Percentiles rank a stretch among this genome's conserved stretches.
Evolutionary conservation across 345 rosid genomes (phyloP).

Genomic region (Arabis alpina): DNA sequence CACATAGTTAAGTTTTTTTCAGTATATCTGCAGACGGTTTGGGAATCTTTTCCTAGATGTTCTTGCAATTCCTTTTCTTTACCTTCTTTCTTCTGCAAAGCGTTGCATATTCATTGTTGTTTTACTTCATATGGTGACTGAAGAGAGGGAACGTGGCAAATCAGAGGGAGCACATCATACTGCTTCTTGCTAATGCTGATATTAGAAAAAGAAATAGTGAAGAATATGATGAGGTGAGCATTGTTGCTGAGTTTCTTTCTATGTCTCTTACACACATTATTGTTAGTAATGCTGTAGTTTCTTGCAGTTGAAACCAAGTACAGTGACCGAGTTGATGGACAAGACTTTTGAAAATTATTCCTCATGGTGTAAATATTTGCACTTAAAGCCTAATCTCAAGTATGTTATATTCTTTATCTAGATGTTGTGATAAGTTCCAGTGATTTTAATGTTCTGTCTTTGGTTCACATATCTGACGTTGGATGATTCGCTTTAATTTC

Average conservation of each 20-base stretch:
- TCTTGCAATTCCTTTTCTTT: constrained; percentile 15
- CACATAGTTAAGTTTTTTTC: too few relatives aligned
- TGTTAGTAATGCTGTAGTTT: constrained; percentile 42
- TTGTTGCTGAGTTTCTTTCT: background rate
- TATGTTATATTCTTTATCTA: too few relatives aligned
- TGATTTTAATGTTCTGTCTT: constrained; percentile 29
- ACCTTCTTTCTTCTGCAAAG: constrained; percentile 9
- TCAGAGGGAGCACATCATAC: constrained; percentile 93
- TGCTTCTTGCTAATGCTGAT: constrained; percentile 89
- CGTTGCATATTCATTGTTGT: constrained; percentile 4
- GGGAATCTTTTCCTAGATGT: too few relatives aligned
- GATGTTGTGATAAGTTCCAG: too few relatives aligned
- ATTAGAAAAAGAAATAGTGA: constrained; percentile 54
- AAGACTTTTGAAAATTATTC: constrained; percentile 75
- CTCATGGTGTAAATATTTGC: constrained; percentile 91
- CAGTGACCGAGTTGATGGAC: constrained; percentile 56
- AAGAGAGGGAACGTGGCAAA: constrained; percentile 98
- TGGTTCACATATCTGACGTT: constrained; percentile 30
- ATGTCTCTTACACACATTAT: constrained; percentile 17
- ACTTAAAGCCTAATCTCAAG: constrained; percentile 48
- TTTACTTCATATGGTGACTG: constrained; percentile 39
- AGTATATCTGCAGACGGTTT: too few relatives aligned
- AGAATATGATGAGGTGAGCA: constrained; percentile 52
- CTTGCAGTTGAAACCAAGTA: constrained; percentile 63
- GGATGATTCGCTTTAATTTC: constrained; percentile 32